Base-by-base conservation (phyloP, 768 basidiomycete species). In the Mycena rosella region DNA sequence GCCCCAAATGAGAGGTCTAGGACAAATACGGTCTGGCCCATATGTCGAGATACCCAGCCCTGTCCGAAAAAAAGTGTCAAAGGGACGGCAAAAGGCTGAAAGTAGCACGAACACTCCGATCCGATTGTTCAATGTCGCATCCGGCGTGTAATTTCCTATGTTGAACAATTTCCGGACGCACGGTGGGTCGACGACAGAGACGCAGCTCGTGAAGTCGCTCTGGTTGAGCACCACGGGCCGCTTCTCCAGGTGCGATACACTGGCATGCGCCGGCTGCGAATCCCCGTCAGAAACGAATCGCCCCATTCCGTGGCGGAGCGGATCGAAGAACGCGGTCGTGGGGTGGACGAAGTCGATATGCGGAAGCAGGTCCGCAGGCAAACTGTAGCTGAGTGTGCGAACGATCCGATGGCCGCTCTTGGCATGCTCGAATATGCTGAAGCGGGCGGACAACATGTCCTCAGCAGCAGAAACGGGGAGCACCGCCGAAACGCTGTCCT, bases 401-500 rank as follows among this genome's bases (percentile, higher is more conserved):
- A 84, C 69, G 36, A 80, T 61, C 29, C 73, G 77, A 30, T 79
- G 76, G 15, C 73, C 69, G 59, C 78, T 80, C 63, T 74, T 73
- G 3, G 54, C 68, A 71, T 84, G 82, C 2, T 72, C 74, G 70
- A 76, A 84, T 29, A 81, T 64, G 48, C 69, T 42, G 48, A 70
- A 70, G 13, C 85, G 85, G 27, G 87, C 86, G 63, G 81, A 73
- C 20, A 87, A 75, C 85, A 87, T 86, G 59, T 78, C 70, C 72
- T 88, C 86, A 0, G 84, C 86, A 11, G 80, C 64, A 11, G 73
- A 38, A 38, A 87, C 78, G 0, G 85, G 78, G 3, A 86, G 75
- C 17, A 73, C 77, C 29, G 85, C 75, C 5, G 78, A 81, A 8
- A 87, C 75, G 83, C 85, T 87, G 63, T 87, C 87, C 26, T 78